Conservation (phyloP, 768 basidiomycete species). For the Mycena metata region DNA sequence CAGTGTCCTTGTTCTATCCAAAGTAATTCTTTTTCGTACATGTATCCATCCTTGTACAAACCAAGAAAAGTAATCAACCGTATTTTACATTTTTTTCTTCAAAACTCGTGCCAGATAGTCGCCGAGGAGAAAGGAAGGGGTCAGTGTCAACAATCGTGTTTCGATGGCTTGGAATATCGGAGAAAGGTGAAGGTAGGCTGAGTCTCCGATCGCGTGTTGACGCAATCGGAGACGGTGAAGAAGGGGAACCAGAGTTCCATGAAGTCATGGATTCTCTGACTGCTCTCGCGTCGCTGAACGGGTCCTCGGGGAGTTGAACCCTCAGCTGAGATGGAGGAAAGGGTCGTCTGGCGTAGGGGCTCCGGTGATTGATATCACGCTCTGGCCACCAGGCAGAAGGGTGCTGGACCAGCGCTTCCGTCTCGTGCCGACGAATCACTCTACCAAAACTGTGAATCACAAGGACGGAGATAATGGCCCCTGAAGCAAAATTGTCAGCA, state of each 20-base stretch:
- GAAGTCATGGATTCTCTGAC: slow-evolving; percentile 29
- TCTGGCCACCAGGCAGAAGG: slow-evolving; percentile 57
- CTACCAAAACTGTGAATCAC: slow-evolving; percentile 72
- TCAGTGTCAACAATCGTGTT: slow-evolving; percentile 9
- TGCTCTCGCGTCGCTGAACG: slow-evolving; percentile 36
- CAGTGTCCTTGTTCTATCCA: too few relatives aligned
- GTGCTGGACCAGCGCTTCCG: slow-evolving; percentile 66
- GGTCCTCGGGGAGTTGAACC: slow-evolving; percentile 21
- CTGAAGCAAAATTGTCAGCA: slow-evolving; percentile 47
- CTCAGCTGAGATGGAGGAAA: slow-evolving; percentile 19
- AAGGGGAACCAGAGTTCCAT: slow-evolving; percentile 34
- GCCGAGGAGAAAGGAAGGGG: neutral
- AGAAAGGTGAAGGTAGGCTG: slow-evolving; percentile 30
- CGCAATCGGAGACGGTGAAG: slow-evolving; percentile 29
- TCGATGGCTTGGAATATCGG: slow-evolving; percentile 20
- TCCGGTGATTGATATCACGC: slow-evolving; percentile 39
- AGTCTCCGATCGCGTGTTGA: slow-evolving; percentile 28
- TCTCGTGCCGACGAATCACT: slow-evolving; percentile 72
- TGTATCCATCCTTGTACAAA: neutral
- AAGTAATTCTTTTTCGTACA: neutral
- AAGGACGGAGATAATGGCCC: slow-evolving; percentile 68
- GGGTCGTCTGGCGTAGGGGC: slow-evolving; percentile 36
- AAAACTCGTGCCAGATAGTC: neutral
- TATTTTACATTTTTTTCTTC: slow-evolving; percentile 17
- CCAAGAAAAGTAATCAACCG: neutral